These are phyloP conservation scores for Fraxinus ornus DNA, from an alignment of 305 asterid species.

Conservation along the genomic window DNA sequence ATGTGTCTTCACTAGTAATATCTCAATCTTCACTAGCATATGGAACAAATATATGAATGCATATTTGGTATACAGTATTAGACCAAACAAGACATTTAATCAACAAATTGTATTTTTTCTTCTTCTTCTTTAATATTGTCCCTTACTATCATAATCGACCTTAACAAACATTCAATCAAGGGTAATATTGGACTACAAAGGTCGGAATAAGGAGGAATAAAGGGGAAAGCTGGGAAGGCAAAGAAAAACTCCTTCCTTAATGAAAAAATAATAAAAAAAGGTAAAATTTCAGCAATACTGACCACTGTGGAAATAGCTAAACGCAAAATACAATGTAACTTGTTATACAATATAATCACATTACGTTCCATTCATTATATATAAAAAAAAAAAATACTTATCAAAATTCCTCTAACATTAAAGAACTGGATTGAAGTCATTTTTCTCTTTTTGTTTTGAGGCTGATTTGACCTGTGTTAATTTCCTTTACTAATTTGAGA, in stretches of 20 bases:
- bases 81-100: not conserved
- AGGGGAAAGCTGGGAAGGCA: not conserved
- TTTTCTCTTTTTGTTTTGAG: not conserved
- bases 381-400: not conserved
- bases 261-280: not conserved
- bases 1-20: constrained; percentile 40
- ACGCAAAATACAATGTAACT: constrained; percentile 11
- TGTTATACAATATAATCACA: not conserved
- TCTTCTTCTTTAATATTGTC: not conserved
- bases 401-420: not conserved
- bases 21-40: constrained; percentile 27
- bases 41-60: not conserved
- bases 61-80: not conserved
- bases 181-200: not conserved
- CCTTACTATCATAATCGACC: not conserved
- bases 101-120: not conserved
- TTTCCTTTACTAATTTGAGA: not conserved
- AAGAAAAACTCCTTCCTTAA: not conserved
- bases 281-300: constrained; percentile 61
- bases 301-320: constrained; percentile 73
- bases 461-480: not conserved
- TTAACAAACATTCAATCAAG: not conserved
- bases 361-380: not conserved
- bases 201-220: not conserved
- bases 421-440: not conserved